phyloP scores from a whole-genome alignment of 129 eudicot species.

The Saussurea involucrata region DNA sequence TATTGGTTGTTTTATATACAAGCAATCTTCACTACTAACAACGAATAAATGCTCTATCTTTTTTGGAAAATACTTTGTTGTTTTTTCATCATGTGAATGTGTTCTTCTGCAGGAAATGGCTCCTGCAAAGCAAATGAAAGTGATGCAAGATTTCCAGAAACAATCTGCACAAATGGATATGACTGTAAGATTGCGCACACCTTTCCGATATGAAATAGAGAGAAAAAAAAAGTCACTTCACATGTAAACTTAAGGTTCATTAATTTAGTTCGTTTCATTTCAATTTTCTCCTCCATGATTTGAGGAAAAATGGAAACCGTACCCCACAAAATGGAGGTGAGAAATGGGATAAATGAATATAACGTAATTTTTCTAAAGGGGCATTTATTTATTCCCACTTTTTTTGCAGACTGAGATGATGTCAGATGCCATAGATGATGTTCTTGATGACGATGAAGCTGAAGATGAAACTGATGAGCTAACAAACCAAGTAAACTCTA shows the following conservation, averaged over 20 bases:
- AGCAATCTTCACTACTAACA: neutral
- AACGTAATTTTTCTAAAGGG: neutral
- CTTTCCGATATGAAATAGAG: neutral
- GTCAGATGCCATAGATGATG: slow-evolving; percentile 97
- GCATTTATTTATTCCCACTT: neutral
- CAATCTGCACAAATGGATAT: slow-evolving; percentile 99
- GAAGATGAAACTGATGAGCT: slow-evolving; percentile 98
- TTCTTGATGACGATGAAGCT: slow-evolving; percentile 90
- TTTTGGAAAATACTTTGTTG: neutral
- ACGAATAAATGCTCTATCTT: neutral
- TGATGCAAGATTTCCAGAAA: slow-evolving; percentile 86
- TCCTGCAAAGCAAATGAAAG: slow-evolving; percentile 88
- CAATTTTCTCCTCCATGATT: neutral
- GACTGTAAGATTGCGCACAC: slow-evolving; percentile 73
- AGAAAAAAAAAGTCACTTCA: neutral
- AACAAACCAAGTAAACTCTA: slow-evolving; percentile 72
- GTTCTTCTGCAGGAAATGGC: slow-evolving; percentile 81
- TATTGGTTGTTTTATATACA: neutral
- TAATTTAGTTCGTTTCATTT: neutral
- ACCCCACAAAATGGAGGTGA: neutral
- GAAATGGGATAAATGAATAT: neutral
- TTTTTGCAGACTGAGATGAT: slow-evolving; percentile 90
- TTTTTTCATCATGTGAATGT: slow-evolving; percentile 11
- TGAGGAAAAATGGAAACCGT: neutral
- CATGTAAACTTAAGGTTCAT: neutral